A percentile compares a stretch with the other conserved stretches of the same genome.
These are phyloP conservation scores for Pythium brachiatum DNA, from an alignment of 352 stramenopile species.

Conservation along the genomic window DNA sequence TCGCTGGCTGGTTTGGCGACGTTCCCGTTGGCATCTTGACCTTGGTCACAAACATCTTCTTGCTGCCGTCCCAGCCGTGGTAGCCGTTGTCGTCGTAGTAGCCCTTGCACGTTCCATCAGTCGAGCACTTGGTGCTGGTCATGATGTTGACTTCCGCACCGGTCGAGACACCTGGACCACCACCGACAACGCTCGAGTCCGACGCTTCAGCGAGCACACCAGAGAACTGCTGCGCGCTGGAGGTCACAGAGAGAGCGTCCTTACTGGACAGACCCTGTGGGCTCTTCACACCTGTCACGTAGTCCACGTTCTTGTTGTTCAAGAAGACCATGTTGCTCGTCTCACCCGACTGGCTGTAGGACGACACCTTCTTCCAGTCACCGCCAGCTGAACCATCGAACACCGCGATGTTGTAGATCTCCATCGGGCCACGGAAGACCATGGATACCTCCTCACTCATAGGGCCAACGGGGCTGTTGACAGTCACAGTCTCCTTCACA, in stretches of 20 bases:
- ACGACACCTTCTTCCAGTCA: constrained; percentile 51
- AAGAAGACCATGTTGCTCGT: constrained; percentile 67
- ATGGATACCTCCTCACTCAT: constrained; percentile 59
- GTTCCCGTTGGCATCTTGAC: constrained; percentile 49
- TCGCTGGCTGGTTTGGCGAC: constrained; percentile 51
- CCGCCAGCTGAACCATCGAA: constrained; percentile 28
- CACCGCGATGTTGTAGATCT: constrained; percentile 66
- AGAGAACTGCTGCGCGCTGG: constrained; percentile 36
- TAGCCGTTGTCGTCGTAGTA: constrained; percentile 69
- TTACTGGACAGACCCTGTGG: constrained; percentile 51
- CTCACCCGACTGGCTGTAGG: constrained; percentile 34
- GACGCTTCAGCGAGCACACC: constrained; percentile 52
- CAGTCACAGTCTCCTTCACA: constrained; percentile 32
- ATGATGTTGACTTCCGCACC: constrained; percentile 81
- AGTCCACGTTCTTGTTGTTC: constrained; percentile 80
- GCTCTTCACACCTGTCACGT: constrained; percentile 32
- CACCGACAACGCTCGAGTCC: constrained; percentile 35
- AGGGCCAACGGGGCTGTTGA: constrained; percentile 52
- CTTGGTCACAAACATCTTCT: constrained; percentile 80
- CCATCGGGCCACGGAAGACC: constrained; percentile 58
- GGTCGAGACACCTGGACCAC: constrained; percentile 52
- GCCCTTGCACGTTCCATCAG: constrained; percentile 40
- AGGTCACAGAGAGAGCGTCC: constrained; percentile 33
- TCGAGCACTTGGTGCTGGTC: constrained; percentile 45
- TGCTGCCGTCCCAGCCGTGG: constrained; percentile 68